Evolutionary conservation across 164 flowering plant genomes (phyloP).

Genomic region (Nymphaea thermarum): DNA sequence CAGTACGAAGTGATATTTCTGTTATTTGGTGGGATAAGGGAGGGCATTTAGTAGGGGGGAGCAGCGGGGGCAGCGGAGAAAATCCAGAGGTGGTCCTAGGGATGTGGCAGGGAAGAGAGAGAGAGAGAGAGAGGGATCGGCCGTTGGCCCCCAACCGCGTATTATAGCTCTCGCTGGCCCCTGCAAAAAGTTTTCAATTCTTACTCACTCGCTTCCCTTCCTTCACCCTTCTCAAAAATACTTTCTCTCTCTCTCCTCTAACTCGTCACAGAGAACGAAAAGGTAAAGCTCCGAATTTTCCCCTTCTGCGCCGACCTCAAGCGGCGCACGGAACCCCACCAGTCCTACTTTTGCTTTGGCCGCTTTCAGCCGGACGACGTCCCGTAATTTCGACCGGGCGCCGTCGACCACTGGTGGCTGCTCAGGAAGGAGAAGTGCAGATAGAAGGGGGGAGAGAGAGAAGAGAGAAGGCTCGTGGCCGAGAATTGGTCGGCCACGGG

Average conservation of each 20-base stretch:
- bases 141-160: not conserved
- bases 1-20: too few relatives aligned
- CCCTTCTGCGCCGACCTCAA: not conserved
- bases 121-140: not conserved
- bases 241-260: not conserved
- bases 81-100: not conserved
- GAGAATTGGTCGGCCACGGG: not conserved
- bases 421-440: not conserved
- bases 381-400: not conserved
- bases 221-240: not conserved
- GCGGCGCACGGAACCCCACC: not conserved
- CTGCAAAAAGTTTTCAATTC: not conserved
- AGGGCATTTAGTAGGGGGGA: not conserved
- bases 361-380: not conserved
- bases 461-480: not conserved
- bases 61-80: not conserved
- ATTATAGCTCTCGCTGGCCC: not conserved
- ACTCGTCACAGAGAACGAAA: not conserved
- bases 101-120: not conserved
- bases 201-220: too few relatives aligned
- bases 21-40: too few relatives aligned
- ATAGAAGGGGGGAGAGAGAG: not conserved
- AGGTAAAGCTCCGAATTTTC: not conserved
- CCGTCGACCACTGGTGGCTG: not conserved
- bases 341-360: too few relatives aligned